A percentile compares a stretch with the other conserved stretches of the same genome.
These are phyloP conservation scores for Geotrichum candidum DNA, from an alignment of 1,139 yeast genomes.

Conservation along the genomic window DNA sequence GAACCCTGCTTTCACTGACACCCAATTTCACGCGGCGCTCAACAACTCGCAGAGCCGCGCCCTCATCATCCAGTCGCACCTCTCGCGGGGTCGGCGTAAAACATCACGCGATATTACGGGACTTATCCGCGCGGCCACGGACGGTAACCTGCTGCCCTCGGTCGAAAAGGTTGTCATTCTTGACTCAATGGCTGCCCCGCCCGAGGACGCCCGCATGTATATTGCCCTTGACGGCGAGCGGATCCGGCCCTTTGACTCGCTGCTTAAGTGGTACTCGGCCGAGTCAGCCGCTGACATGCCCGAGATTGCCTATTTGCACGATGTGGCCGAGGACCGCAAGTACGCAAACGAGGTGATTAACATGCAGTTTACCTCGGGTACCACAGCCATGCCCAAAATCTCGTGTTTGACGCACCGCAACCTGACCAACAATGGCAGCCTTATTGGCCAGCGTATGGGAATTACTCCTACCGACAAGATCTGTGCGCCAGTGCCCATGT, in stretches of 20 bases:
- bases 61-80: conserved; percentile 26
- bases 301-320: conserved; percentile 16
- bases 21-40: conserved; percentile 30
- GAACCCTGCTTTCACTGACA: conserved; percentile 33
- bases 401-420: conserved; percentile 30
- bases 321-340: conserved; percentile 14
- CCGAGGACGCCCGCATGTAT: conserved; percentile 4
- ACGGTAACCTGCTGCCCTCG: conserved; percentile 15
- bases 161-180: conserved; percentile 12
- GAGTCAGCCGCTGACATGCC: conserved; percentile 12
- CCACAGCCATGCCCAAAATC: conserved; percentile 32
- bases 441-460: conserved; percentile 31
- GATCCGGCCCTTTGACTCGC: conserved; percentile 15
- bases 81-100: conserved; percentile 18
- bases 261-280: conserved; percentile 16
- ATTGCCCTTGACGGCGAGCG: conserved; percentile 9
- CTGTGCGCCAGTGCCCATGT: conserved; percentile 36
- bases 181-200: conserved; percentile 14
- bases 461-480: conserved; percentile 29
- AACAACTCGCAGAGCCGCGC: conserved; percentile 26
- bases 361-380: conserved; percentile 36
- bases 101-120: conserved; percentile 16
- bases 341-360: conserved; percentile 27
- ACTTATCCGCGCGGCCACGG: conserved; percentile 12
- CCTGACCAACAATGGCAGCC: conserved; percentile 31